Evolutionary conservation across 768 basidiomycete genomes (phyloP).

Genomic region (Crepidotus variabilis): DNA sequence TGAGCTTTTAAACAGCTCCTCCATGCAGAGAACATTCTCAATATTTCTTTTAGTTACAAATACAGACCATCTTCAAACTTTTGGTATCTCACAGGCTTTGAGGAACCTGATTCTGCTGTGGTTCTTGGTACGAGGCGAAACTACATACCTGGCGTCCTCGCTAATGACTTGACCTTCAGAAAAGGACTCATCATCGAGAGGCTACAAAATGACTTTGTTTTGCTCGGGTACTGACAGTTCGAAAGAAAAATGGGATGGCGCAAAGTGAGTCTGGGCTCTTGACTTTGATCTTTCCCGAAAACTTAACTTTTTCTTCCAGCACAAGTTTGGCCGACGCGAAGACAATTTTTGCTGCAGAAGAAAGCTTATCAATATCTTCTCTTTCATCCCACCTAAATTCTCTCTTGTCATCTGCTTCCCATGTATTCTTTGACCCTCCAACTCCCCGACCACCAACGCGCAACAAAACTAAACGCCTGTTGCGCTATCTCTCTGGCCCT

Average conservation of each 20-base stretch:
- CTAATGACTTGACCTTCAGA: constrained; percentile 36
- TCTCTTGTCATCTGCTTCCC: constrained; percentile 42
- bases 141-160: background rate
- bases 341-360: constrained; percentile 74
- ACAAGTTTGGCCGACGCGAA: constrained; percentile 66
- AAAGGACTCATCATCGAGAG: constrained; percentile 64
- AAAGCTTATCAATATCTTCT: constrained; percentile 52
- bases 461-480: constrained; percentile 47
- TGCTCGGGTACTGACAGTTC: constrained; percentile 66
- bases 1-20: constrained; percentile 33
- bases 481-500: constrained; percentile 45
- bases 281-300: background rate
- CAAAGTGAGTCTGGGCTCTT: constrained; percentile 37
- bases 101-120: constrained; percentile 88
- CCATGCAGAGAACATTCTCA: background rate
- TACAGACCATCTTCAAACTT: constrained; percentile 91
- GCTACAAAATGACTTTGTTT: constrained; percentile 88
- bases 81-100: constrained; percentile 95
- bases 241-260: constrained; percentile 92
- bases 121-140: constrained; percentile 56
- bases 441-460: constrained; percentile 13
- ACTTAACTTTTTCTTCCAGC: constrained; percentile 25
- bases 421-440: constrained; percentile 52
- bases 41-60: constrained; percentile 73
- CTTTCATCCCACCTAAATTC: constrained; percentile 59